Base-by-base conservation (phyloP, 306 rosid genomes). In the Quercus alba region DNA sequence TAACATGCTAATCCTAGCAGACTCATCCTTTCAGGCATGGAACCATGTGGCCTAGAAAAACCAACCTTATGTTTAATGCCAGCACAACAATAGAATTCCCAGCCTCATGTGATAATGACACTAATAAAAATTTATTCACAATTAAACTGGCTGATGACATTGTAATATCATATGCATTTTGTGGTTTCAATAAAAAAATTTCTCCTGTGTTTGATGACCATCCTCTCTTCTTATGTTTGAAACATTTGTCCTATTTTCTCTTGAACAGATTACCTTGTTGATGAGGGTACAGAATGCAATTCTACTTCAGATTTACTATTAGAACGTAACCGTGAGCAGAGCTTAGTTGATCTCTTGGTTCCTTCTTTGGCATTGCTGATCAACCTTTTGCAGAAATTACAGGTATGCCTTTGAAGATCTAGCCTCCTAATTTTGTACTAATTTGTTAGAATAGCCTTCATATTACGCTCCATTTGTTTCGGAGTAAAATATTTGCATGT, bases 211-310 rank as follows among this genome's bases (percentile, higher is more conserved):
- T 66, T 62, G 26, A 63, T 26, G 8, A 59, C 25, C 56, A 41
- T 76, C 58, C 23, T 19, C 72, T 33, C 55, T 13, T 77, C 68
- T 23, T 51, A 74, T 76, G 35, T 77, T 76, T 71, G 56, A 20
- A 33, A 28, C 44, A 73, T 70, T 83, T 54, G 79, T 59, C 79
- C 72, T 77, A 61, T 59, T 63, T 76, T 83, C 75, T 76, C 81
- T 84, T 77, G 79, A 80, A 85, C 90, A 95, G 99, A 93, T 87
- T 93, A 95, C 85, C 99, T 95, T 54, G 99, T 95, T 62, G 99
- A 95, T n/a, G 99, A 95, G 89, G 97, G 97, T 74, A 89, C 97
- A 21, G 99, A 95, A 75, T 90, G 97, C 92, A 95, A 93, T 84
- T 80, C 93, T 79, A 90, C 99, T 10, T 93, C 98, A 81, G 99